phyloP scores from a whole-genome alignment of 2,329 filamentous ascomycete species.

The Thyridium curvatum region DNA sequence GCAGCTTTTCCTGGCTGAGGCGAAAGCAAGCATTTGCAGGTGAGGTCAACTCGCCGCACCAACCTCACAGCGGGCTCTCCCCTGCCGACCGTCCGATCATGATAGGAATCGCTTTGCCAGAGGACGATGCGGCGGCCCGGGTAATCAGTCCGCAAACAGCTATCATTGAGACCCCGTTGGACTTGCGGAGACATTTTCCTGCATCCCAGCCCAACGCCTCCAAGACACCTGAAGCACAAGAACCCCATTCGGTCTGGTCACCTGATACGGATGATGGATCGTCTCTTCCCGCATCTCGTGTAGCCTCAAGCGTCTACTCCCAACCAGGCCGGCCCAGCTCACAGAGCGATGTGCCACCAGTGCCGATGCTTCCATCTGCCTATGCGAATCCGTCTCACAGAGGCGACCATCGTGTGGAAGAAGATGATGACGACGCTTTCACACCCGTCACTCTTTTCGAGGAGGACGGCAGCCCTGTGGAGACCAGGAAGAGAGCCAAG shows the following conservation, averaged over 20 bases:
- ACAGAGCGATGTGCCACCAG: constrained; percentile 44
- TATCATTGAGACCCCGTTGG: constrained; percentile 30
- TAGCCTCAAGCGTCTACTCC: constrained; percentile 57
- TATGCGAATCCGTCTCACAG: constrained; percentile 28
- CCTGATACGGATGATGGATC: constrained; percentile 52
- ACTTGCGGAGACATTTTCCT: constrained; percentile 17
- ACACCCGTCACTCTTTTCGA: constrained; percentile 65
- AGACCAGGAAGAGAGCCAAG: constrained; percentile 23
- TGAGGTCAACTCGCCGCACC: constrained; percentile 19
- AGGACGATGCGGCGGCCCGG: constrained; percentile 37
- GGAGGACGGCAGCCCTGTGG: constrained; percentile 51
- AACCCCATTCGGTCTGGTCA: constrained; percentile 48
- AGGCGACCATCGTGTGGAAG: constrained; percentile 23
- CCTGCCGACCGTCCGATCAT: constrained; percentile 66
- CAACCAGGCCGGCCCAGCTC: constrained; percentile 35
- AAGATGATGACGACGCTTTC: constrained; percentile 42
- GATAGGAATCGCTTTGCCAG: constrained; percentile 63
- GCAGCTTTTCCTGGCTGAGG: constrained; percentile 51
- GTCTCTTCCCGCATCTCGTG: constrained; percentile 33
- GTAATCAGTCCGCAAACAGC: constrained; percentile 47
- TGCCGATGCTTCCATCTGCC: constrained; percentile 48
- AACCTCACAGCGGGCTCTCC: constrained; percentile 38
- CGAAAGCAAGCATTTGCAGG: constrained; percentile 24
- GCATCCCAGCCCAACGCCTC: constrained; percentile 12
- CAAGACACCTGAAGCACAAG: constrained; percentile 10